Base-by-base conservation (phyloP, 2,329 filamentous ascomycete genomes). In the Alternaria sp. region DNA sequence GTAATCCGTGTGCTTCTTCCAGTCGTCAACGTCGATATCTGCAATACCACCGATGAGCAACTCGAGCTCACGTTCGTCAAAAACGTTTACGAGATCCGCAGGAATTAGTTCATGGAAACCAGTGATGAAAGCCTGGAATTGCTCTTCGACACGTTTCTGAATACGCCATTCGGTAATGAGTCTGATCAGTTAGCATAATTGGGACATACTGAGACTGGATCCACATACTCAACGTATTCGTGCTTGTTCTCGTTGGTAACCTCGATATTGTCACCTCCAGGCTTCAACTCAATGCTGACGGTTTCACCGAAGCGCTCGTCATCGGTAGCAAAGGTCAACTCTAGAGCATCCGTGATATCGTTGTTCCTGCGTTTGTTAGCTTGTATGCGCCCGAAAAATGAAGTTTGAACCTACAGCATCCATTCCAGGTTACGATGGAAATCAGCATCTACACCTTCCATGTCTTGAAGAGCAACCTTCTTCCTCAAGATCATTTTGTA, bases 1-100 rank as follows among this genome's bases (percentile, higher is more conserved):
- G 81, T 99, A 99, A 77, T 99, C 95, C 47, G 95, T 99, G 82
- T 99, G 95, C 85, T 99, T 99, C 90, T 99, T 98, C 95, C 95
- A 99, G 81, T 99, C 95, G 62, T 99, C 95, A 16, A 99, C 94
- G 75, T 99, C 95, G 70, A 99, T 99, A 81, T 99, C 95, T n/a
- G 95, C 95, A 72, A 99, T 99, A 86, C 95, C 95, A 68, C 95
- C 95, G 75, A 99, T 98, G 69, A 99, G 86, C 69, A 99, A 83
- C 81, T 99, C 95, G 48, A 99, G 85, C 81, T 99, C 95, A 73
- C 95, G 91, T 84, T 99, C 95, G 75, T 99, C 95, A 74, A 99
- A 99, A 41, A 99, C 95, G 72, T 97, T 98, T 80, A 99, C 94
- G 51, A 99, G 87, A 75, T 99, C 95, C 56, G 94, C 89, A 3